These are phyloP conservation scores for Emericellopsis atlantica DNA, from an alignment of 2,329 filamentous ascomycete genomes.

Conservation along the genomic window DNA sequence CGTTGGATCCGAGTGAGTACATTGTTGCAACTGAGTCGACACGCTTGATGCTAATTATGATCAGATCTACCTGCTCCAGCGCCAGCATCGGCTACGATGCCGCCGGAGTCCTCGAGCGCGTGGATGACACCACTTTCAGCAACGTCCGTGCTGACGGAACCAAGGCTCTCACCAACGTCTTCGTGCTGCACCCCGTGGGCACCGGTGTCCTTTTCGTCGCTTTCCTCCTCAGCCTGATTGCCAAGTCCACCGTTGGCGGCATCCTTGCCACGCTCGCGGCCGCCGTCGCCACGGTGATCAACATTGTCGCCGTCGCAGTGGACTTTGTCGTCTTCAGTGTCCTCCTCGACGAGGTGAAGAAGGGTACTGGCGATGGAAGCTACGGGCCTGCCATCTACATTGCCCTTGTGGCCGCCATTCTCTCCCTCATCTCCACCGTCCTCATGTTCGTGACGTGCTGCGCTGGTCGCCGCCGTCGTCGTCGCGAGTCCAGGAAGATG, in stretches of 20 bases:
- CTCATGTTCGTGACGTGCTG: constrained; percentile 52
- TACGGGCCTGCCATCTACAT: constrained; percentile 48
- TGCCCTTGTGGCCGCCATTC: constrained; percentile 40
- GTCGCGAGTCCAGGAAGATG: constrained; percentile 13
- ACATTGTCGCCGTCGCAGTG: constrained; percentile 33
- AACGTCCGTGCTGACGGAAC: constrained; percentile 27
- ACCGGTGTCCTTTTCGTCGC: constrained; percentile 44
- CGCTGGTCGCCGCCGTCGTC: constrained; percentile 28
- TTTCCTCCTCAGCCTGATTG: constrained; percentile 25
- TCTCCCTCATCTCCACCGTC: constrained; percentile 39
- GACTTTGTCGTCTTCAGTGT: constrained; percentile 47
- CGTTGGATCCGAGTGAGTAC: constrained; percentile 1
- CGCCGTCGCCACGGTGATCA: constrained; percentile 33
- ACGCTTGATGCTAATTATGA: no score
- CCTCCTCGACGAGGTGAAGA: constrained; percentile 39
- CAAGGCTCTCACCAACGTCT: constrained; percentile 39
- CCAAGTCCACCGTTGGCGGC: constrained; percentile 24
- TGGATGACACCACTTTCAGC: constrained; percentile 26
- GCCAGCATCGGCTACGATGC: constrained; percentile 43
- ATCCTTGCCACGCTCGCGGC: constrained; percentile 37
- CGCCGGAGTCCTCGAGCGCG: constrained; percentile 25
- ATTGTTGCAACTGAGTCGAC: no score
- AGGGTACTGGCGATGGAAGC: constrained; percentile 25
- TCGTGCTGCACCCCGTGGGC: constrained; percentile 52
- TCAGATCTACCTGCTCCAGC: constrained; percentile 20